These are phyloP conservation scores for Venturia effusa DNA, from an alignment of 2,329 filamentous ascomycete genomes.

Conservation along the genomic window DNA sequence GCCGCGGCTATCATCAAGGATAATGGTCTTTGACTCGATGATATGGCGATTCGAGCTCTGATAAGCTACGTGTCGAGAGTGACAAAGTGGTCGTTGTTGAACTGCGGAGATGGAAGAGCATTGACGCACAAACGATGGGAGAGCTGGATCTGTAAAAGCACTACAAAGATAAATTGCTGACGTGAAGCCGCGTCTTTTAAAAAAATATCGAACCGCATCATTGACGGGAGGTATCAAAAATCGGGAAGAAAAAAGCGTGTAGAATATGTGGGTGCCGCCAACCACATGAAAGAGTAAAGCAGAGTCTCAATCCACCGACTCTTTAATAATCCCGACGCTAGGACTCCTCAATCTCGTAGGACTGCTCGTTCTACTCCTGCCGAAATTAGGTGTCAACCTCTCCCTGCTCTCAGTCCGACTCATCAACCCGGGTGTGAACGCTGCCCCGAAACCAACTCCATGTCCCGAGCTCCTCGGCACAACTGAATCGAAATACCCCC, in stretches of 20 bases:
- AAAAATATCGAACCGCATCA: background rate
- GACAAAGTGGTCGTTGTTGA: no score
- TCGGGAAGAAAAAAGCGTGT: background rate
- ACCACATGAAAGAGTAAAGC: background rate
- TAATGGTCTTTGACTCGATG: no score
- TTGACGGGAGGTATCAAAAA: background rate
- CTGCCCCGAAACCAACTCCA: constrained; percentile 29
- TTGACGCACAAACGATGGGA: no score
- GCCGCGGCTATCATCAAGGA: no score
- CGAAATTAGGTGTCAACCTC: constrained; percentile 48
- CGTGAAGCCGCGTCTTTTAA: background rate
- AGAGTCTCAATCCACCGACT: background rate
- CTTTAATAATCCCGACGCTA: background rate
- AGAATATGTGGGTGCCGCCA: background rate
- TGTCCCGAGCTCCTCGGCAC: constrained; percentile 20
- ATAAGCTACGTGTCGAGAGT: no score
- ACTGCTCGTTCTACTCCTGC: constrained; percentile 43
- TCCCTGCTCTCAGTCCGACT: constrained; percentile 81
- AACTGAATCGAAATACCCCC: constrained; percentile 17
- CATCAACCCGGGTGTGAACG: constrained; percentile 60
- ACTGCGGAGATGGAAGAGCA: no score
- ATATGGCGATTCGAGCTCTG: no score
- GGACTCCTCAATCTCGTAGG: constrained; percentile 16
- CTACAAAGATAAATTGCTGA: no score
- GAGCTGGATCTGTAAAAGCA: no score